Evolutionary conservation across 2,329 filamentous ascomycete genomes (phyloP).

Genomic region (Apiospora marii): DNA sequence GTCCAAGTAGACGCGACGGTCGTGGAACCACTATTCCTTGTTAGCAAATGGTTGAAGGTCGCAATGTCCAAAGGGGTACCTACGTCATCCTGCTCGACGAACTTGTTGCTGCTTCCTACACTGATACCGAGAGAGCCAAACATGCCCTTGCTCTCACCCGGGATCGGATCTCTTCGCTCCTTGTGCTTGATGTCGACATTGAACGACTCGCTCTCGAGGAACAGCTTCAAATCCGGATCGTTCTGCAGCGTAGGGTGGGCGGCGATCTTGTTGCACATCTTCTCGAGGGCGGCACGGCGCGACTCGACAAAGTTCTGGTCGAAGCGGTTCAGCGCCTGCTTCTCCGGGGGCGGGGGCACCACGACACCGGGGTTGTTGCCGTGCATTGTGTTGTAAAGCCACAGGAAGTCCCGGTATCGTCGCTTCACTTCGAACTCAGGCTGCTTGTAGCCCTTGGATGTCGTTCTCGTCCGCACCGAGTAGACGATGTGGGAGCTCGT

Average conservation of each 20-base stretch:
- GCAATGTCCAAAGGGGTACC: slow-evolving; percentile 45
- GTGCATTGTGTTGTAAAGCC: slow-evolving; percentile 95
- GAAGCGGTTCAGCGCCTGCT: slow-evolving; percentile 95
- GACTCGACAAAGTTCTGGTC: slow-evolving; percentile 97
- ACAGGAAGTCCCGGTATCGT: slow-evolving; percentile 95
- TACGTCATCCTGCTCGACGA: slow-evolving; percentile 96
- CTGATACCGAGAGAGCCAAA: slow-evolving; percentile 84
- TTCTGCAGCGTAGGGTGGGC: slow-evolving; percentile 90
- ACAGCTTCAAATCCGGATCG: slow-evolving; percentile 92
- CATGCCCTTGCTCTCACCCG: slow-evolving; percentile 92
- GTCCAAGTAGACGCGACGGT: slow-evolving; percentile 93
- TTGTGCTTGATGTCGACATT: slow-evolving; percentile 98
- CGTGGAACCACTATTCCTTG: slow-evolving; percentile 85
- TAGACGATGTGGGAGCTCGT: slow-evolving; percentile 99
- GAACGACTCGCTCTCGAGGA: slow-evolving; percentile 95
- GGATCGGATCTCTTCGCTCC: slow-evolving; percentile 85
- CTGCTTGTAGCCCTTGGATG: slow-evolving; percentile 93
- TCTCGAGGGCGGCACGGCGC: slow-evolving; percentile 87
- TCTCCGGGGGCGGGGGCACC: slow-evolving; percentile 94
- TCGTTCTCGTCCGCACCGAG: slow-evolving; percentile 93
- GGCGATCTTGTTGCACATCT: slow-evolving; percentile 97
- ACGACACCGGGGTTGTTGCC: slow-evolving; percentile 95
- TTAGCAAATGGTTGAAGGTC: slow-evolving; percentile 30
- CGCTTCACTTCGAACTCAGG: slow-evolving; percentile 92
- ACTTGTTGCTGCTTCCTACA: slow-evolving; percentile 82